Base-by-base conservation (phyloP, 352 stramenopile species). In the Blastocystis sp. region DNA sequence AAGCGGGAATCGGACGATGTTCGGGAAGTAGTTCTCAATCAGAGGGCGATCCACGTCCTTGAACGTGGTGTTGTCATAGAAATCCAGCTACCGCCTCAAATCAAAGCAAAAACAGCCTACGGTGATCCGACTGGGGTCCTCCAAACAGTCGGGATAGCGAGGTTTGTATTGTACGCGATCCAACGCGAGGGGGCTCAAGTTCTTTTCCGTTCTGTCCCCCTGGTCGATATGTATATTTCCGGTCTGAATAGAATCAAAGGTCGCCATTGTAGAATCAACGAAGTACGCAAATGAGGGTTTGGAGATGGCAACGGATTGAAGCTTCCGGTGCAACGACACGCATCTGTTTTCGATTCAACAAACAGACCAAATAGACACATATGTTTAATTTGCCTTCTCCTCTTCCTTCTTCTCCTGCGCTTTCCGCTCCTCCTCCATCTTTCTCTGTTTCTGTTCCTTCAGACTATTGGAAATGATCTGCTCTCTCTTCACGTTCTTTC, bases 61-160 rank as follows among this genome's bases (percentile, higher is more conserved):
- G 42, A 76, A 76, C 8, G 64, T 76, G 24, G 64, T 76, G 64
- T 76, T 53, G 29, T 76, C 64, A 34, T 27, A 76, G 64, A 76
- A 76, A 11, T 76, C 64, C 38, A 76, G 6, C 64, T 76, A n/a
- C n/a, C n/a, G n/a, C n/a, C n/a, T n/a, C n/a, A n/a, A n/a, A n/a
- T n/a, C n/a, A n/a, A n/a, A n/a, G n/a, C n/a, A n/a, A n/a, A n/a
- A n/a, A n/a, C n/a, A n/a, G n/a, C n/a, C n/a, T n/a, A n/a, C n/a
- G n/a, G n/a, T n/a, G n/a, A n/a, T n/a, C n/a, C n/a, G n/a, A n/a
- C n/a, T n/a, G 21, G 57, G 57, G 27, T 69, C n/a, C 29, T 69
- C 32, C n/a, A 69, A 69, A 29, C 57, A 69, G 7, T 49, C 7
- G 11, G 65, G 65, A 57, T 77, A 77, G 29, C 65, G 44, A 38